Conservation (phyloP, 495 filamentous ascomycete species). For the Tuber indicum region DNA sequence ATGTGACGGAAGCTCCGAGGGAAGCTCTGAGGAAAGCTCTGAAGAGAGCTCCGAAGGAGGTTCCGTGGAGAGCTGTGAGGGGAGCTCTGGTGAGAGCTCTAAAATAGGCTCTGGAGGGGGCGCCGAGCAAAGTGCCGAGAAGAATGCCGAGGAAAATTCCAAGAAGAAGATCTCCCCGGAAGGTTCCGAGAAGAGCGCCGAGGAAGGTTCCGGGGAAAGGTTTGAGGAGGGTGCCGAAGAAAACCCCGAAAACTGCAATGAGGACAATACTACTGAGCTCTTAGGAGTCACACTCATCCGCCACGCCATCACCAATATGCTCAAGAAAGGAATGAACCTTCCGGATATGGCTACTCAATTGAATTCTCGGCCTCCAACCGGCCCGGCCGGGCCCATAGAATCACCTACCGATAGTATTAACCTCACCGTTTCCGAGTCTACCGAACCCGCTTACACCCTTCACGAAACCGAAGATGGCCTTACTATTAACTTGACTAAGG, state of each 20-base stretch:
- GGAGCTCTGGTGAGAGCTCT: background rate
- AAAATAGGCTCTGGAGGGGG: background rate
- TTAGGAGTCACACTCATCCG: background rate
- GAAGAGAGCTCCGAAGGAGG: background rate
- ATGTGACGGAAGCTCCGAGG: too few species aligned
- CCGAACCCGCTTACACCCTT: background rate
- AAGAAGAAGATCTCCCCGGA: too few species aligned
- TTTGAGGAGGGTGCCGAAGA: background rate
- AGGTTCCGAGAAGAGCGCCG: too few species aligned
- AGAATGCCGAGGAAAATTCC: background rate
- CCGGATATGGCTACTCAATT: too few species aligned
- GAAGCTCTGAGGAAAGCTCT: background rate
- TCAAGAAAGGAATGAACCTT: too few species aligned
- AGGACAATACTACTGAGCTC: background rate
- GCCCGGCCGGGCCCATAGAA: background rate
- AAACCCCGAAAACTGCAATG: background rate
- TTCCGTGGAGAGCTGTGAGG: too few species aligned
- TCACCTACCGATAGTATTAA: background rate
- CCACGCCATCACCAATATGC: background rate
- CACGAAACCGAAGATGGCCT: background rate
- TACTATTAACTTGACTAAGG: background rate
- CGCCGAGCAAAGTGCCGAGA: background rate
- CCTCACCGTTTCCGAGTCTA: background rate
- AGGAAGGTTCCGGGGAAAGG: too few species aligned
- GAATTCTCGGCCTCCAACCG: background rate